phyloP scores from a whole-genome alignment of 2,329 filamentous ascomycete species.

The Zalaria sp. region DNA sequence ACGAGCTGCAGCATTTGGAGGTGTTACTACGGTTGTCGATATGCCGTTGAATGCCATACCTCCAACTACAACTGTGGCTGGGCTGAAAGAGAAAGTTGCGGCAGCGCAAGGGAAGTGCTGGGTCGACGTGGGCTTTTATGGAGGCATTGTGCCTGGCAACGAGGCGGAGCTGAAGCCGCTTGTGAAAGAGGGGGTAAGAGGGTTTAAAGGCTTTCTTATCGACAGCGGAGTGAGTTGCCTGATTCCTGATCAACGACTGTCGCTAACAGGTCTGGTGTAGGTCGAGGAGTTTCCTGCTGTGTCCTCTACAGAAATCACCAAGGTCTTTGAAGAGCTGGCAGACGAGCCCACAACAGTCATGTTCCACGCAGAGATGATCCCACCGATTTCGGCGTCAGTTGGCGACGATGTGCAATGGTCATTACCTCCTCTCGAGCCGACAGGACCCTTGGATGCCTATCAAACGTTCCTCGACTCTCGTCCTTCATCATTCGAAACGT shows the following conservation, averaged over 20 bases:
- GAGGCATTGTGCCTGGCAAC: slow-evolving; percentile 87
- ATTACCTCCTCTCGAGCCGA: slow-evolving; percentile 51
- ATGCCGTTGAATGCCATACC: slow-evolving; percentile 98
- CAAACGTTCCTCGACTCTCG: slow-evolving; percentile 84
- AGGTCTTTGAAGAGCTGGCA: slow-evolving; percentile 69
- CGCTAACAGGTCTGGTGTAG: slow-evolving; percentile 28
- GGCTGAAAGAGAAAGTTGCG: slow-evolving; percentile 70
- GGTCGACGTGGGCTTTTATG: slow-evolving; percentile 98
- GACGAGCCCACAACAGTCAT: slow-evolving; percentile 80
- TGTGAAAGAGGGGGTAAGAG: slow-evolving; percentile 73
- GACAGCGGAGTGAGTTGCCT: slow-evolving; percentile 65
- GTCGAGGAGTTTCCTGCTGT: slow-evolving; percentile 93
- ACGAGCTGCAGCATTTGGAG: slow-evolving; percentile 82
- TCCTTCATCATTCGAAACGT: slow-evolving; percentile 80
- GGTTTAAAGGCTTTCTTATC: slow-evolving; percentile 96
- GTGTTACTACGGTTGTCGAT: slow-evolving; percentile 91
- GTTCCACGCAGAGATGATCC: slow-evolving; percentile 98
- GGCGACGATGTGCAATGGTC: slow-evolving; percentile 63
- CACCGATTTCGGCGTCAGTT: slow-evolving; percentile 67
- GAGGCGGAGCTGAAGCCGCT: slow-evolving; percentile 62
- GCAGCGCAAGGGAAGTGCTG: slow-evolving; percentile 83
- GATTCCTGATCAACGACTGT: slow-evolving; percentile 1
- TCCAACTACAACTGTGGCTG: slow-evolving; percentile 77
- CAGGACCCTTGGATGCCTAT: slow-evolving; percentile 63
- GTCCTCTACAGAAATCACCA: slow-evolving; percentile 60